phyloP scores from a whole-genome alignment of 176 grass and related monocot genomes.

The Hordeum vulgare region DNA sequence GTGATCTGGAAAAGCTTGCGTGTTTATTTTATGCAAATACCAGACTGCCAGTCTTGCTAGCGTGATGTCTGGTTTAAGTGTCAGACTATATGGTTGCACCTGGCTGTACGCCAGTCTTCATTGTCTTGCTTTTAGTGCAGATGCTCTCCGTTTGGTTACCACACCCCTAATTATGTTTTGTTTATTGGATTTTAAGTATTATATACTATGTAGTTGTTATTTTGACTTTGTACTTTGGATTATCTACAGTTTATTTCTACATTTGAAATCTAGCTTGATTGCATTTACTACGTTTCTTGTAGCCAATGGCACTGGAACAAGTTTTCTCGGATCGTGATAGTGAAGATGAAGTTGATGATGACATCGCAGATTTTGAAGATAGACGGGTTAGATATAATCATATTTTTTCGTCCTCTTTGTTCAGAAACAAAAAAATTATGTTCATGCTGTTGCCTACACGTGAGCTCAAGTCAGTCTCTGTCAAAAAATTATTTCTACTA shows the following conservation, averaged over 20 bases:
- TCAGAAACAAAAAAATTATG: not conserved
- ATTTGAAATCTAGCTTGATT: conserved; percentile 21
- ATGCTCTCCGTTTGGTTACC: not conserved
- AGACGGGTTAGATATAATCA: conserved; percentile 65
- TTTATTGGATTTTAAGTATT: not conserved
- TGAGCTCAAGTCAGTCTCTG: not conserved
- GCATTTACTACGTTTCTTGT: conserved; percentile 35
- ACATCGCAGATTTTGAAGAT: conserved; percentile 92
- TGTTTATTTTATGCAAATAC: not conserved
- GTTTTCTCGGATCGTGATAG: conserved; percentile 90
- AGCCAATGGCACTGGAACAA: conserved; percentile 95
- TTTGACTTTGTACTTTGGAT: not conserved
- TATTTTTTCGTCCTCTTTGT: not conserved
- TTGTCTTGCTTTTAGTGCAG: not conserved
- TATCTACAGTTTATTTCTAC: conserved; percentile 2
- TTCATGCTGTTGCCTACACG: not conserved
- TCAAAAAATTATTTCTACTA: not conserved
- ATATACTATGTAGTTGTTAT: not conserved
- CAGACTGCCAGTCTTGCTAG: conserved; percentile 1
- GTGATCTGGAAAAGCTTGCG: not conserved
- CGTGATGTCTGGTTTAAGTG: not conserved
- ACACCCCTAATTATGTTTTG: not conserved
- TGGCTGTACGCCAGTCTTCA: not conserved
- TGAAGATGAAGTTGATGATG: conserved; percentile 98
- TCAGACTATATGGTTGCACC: not conserved